Evolutionary conservation across 225 moss, liverwort and hornwort species (phyloP).

Genomic region (Antitrichia curtipendula): DNA sequence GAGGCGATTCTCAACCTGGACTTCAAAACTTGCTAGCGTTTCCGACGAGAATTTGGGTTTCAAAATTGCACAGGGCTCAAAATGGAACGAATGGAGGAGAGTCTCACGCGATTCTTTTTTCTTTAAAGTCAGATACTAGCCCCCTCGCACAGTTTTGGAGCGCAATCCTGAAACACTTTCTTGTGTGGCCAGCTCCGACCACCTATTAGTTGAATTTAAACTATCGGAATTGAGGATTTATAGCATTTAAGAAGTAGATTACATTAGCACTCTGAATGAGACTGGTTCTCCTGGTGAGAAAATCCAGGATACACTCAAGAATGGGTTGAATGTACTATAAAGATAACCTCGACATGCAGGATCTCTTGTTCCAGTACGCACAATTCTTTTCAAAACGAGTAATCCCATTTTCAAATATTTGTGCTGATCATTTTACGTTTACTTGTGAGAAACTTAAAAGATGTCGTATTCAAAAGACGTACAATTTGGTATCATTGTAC

Average conservation of each 20-base stretch:
- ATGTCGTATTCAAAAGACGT: not conserved
- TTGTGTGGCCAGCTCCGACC: not conserved
- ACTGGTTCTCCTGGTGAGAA: not conserved
- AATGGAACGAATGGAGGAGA: not conserved
- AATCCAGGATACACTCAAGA: not conserved
- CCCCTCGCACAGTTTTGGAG: not conserved
- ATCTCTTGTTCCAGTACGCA: not conserved
- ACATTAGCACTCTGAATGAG: not conserved
- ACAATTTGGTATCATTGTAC: not conserved
- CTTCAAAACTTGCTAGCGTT: not conserved
- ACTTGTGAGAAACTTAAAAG: not conserved
- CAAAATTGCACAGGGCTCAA: not conserved
- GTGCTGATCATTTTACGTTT: not conserved
- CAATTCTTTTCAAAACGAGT: not conserved
- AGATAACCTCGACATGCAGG: not conserved
- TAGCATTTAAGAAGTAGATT: not conserved
- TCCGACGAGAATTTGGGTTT: not conserved
- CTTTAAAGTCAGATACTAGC: not conserved
- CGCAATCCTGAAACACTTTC: not conserved
- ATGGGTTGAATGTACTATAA: not conserved
- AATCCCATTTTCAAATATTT: not conserved
- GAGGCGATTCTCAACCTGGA: not conserved
- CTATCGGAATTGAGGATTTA: not conserved
- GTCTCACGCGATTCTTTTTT: not conserved
- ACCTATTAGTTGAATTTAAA: not conserved